phyloP scores from a whole-genome alignment of 352 stramenopile genomes.

The Phytopythium mirpurense region DNA sequence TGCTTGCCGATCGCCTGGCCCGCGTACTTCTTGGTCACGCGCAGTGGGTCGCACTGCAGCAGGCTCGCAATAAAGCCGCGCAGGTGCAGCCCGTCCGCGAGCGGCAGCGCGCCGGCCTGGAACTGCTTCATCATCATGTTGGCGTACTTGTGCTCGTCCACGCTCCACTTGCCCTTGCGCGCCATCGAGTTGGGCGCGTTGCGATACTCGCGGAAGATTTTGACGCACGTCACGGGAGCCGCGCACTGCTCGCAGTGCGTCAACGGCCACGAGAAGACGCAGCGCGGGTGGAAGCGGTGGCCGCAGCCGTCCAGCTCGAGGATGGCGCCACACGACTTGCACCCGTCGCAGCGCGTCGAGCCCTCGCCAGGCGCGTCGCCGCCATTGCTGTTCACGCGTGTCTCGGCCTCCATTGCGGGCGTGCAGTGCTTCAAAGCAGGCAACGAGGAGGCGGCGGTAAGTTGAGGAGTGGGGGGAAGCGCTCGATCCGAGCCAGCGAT shows the following conservation, averaged over 20 bases:
- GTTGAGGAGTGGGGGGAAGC: constrained; percentile 2
- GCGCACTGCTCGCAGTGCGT: constrained; percentile 61
- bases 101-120: constrained; percentile 57
- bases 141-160: constrained; percentile 74
- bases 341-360: constrained; percentile 64
- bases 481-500: too few species aligned
- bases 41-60: constrained; percentile 77
- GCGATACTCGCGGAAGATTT: constrained; percentile 46
- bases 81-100: constrained; percentile 63
- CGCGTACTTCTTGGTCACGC: constrained; percentile 78
- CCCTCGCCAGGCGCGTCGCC: constrained; percentile 1
- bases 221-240: constrained; percentile 26
- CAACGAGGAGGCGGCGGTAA: background rate
- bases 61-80: constrained; percentile 70
- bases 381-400: too few species aligned
- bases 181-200: constrained; percentile 33
- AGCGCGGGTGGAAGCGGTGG: constrained; percentile 74
- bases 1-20: constrained; percentile 76
- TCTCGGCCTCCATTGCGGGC: background rate
- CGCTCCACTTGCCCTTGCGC: constrained; percentile 75
- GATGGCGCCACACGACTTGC: constrained; percentile 63
- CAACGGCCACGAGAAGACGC: constrained; percentile 65
- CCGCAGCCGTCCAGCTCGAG: constrained; percentile 64
- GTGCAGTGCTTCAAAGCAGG: too few species aligned
- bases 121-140: constrained; percentile 85